Base-by-base conservation (phyloP, 2,329 filamentous ascomycete genomes). In the Cercospora janseana region DNA sequence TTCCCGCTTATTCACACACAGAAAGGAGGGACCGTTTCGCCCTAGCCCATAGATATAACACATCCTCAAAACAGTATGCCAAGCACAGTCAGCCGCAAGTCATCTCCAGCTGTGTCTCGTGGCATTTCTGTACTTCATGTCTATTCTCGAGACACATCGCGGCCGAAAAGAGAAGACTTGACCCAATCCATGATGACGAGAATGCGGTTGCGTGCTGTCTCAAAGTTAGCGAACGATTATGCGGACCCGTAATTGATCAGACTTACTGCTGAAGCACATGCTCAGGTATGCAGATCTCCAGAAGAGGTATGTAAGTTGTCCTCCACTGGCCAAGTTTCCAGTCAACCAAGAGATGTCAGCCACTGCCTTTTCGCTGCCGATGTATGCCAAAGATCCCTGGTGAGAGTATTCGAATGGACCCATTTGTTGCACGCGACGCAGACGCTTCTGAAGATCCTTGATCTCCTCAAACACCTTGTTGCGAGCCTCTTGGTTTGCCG, bases 211-310 rank as follows among this genome's bases (percentile, higher is more conserved):
- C 93, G 89, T 56, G 88, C 88, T 94, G 56, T 27, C 20, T 45
- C 49, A 12, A 46, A 9, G 54, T 66, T 50, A 63, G 62, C 46
- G 18, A 43, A n/a, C 24, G 6, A 24, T 28, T 31, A 3, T 13
- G 6, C 16, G 44, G 15, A 49, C 9, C 45, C 29, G 6, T 20
- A 46, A 40, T 35, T 35, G 32, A 43, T 13, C 18, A n/a, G 41
- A 55, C 88, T 84, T 81, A 93, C 89, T 91, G 83, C 91, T 97
- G 73, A 98, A 98, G 82, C 92, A 96, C 93, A 98, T 98, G 79
- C 89, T 96, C 71, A 98, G 78, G 73, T 98, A 98, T 48, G 92
- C 93, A 68, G 88, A 94, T 70, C 91, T 82, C 93, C 93, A 98
- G 83, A 98, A 98, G 61, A 96, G 81, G 76, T 95, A 98, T 49